These are phyloP conservation scores for Tricholoma terreum DNA, from an alignment of 768 basidiomycete genomes.

Conservation along the genomic window DNA sequence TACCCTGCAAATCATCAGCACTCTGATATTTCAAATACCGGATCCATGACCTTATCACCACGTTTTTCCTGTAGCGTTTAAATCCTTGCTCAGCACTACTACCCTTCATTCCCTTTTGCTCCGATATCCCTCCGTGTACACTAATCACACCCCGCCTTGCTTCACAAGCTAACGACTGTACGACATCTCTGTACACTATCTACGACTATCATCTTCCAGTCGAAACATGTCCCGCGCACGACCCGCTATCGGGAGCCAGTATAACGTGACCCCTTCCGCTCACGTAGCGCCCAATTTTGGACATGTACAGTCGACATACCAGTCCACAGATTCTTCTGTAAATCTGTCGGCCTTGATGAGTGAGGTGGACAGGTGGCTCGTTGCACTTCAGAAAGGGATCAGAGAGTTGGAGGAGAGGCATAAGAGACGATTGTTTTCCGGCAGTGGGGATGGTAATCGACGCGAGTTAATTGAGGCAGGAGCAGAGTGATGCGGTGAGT, in stretches of 20 bases:
- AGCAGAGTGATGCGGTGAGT: neutral
- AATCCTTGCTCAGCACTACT: neutral
- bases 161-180: slow-evolving; percentile 1
- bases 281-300: neutral
- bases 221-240: neutral
- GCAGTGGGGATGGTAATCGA: neutral
- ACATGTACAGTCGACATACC: neutral
- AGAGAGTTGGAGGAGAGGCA: slow-evolving; percentile 2
- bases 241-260: neutral
- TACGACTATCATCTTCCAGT: neutral
- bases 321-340: neutral
- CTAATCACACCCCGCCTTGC: neutral
- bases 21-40: neutral
- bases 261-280: neutral
- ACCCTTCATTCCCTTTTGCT: neutral
- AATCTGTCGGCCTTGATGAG: neutral
- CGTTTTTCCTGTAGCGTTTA: neutral
- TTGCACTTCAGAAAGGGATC: neutral
- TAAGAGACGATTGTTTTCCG: neutral
- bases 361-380: slow-evolving; percentile 2
- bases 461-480: neutral
- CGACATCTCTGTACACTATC: neutral
- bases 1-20: neutral
- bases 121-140: neutral
- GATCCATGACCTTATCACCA: neutral